A percentile compares a stretch with the other conserved stretches of the same genome.
Evolutionary conservation across 225 moss, liverwort and hornwort genomes (phyloP).

Genomic region (Pleurozium schreberi): DNA sequence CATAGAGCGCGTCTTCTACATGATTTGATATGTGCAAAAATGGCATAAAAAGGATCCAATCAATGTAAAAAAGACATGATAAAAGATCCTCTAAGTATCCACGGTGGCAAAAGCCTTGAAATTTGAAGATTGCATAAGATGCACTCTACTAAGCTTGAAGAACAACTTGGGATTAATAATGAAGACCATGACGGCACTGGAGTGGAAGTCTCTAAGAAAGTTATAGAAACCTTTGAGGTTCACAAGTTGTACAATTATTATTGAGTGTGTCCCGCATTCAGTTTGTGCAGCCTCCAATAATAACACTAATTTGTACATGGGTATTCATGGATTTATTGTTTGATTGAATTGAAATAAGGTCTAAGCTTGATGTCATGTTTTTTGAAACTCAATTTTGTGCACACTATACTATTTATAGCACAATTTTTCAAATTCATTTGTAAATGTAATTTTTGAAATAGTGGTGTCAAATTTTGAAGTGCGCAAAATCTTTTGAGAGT

Average conservation of each 20-base stretch:
- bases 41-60: background rate
- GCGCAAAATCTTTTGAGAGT: background rate
- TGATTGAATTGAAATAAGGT: background rate
- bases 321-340: background rate
- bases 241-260: background rate
- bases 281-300: accelerated
- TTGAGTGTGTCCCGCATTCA: background rate
- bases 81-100: background rate
- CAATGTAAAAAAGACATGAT: background rate
- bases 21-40: background rate
- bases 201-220: background rate
- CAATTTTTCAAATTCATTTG: background rate
- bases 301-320: background rate
- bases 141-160: background rate
- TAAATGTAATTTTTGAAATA: background rate
- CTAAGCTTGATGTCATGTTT: background rate
- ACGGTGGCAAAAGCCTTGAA: background rate
- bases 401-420: no score
- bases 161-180: background rate
- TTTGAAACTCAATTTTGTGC: background rate
- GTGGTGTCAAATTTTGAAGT: background rate
- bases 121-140: accelerated
- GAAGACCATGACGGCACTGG: no score
- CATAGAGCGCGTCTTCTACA: no score
- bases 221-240: background rate